Evolutionary conservation across 805 yeast genomes (phyloP), one percentile per base, ranked within the genome.

Genomic region (Lachancea waltii): DNA sequence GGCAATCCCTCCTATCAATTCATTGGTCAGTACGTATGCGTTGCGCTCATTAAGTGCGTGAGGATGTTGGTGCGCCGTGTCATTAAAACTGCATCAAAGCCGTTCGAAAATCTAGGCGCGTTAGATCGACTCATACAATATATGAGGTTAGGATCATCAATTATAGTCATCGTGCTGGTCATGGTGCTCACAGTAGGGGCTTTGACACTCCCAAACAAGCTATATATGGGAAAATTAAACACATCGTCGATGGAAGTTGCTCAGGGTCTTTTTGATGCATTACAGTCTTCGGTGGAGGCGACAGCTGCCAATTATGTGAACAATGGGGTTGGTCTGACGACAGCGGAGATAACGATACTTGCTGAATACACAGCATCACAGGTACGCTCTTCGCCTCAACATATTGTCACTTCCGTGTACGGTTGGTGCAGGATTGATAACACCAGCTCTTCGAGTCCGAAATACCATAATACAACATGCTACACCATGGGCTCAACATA

Each of bases 311-410:
- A 52, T n/a, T 47, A 42, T 30, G 47, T 49, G 14, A 51, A 54
- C 35, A 51, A 56, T 32, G 60, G 59, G 8, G 56, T 50, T 3
- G 60, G 59, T 1, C 35, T 59, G 18, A 55, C 63, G 2, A 59
- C 62, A 4, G 46, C 61, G 4, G 64, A 58, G 35, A 36, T 56
- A 7, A 39, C 41, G 11, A 48, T 58, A 7, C 38, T 59, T 5
- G 50, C 62, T 3, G 43, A 48, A 5, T 59, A 59, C 34, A 46
- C 58, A n/a, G 42, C 45, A 3, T 31, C 40, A 3, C 57, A 58
- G 32, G 47, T 56, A 5, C 28, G 41, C 5, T 29, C 49, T 35
- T 44, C 52, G 3, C 64, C 64, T 3, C 51, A 51, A 30, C 58
- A 34, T 36, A 46, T 59, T 14, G 48, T 50, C 1, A 30, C 51